A percentile compares a stretch with the other conserved stretches of the same genome.
phyloP scores from a whole-genome alignment of 1,139 yeast genomes.

The Debaryomyces fabryi region DNA sequence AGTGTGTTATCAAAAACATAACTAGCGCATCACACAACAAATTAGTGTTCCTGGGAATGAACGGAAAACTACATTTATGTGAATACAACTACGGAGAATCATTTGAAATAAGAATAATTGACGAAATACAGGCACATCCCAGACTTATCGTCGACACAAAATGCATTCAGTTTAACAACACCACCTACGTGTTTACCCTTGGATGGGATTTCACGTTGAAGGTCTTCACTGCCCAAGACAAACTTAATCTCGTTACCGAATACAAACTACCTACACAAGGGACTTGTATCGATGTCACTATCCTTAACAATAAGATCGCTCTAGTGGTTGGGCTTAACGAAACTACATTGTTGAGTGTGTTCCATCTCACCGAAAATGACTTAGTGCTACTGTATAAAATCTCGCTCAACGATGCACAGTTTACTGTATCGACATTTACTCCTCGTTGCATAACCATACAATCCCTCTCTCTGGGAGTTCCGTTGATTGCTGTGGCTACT shows the following conservation, averaged over 20 bases:
- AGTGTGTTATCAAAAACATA: constrained; percentile 39
- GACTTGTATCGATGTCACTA: constrained; percentile 46
- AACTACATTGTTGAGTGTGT: constrained; percentile 57
- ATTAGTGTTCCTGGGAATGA: constrained; percentile 42
- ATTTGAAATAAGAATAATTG: constrained; percentile 13
- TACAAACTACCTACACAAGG: constrained; percentile 49
- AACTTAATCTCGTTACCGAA: constrained; percentile 28
- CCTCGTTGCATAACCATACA: constrained; percentile 51
- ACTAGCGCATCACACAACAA: constrained; percentile 19
- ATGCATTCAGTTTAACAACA: constrained; percentile 17
- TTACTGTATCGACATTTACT: constrained; percentile 66
- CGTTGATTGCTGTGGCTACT: constrained; percentile 60
- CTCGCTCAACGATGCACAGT: constrained; percentile 76
- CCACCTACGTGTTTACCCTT: constrained; percentile 51
- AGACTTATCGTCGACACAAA: constrained; percentile 39
- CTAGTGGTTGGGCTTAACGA: constrained; percentile 62
- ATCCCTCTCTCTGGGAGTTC: constrained; percentile 18
- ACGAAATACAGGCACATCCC: constrained; percentile 29
- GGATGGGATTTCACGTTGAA: constrained; percentile 63
- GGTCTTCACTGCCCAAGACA: constrained; percentile 34
- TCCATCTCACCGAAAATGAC: constrained; percentile 22
- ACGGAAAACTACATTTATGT: constrained; percentile 33
- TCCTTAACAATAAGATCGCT: constrained; percentile 31
- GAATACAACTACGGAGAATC: constrained; percentile 15
- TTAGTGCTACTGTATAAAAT: constrained; percentile 42